Conservation (phyloP, 768 basidiomycete genomes). For the Multifurca ochricompacta region DNA sequence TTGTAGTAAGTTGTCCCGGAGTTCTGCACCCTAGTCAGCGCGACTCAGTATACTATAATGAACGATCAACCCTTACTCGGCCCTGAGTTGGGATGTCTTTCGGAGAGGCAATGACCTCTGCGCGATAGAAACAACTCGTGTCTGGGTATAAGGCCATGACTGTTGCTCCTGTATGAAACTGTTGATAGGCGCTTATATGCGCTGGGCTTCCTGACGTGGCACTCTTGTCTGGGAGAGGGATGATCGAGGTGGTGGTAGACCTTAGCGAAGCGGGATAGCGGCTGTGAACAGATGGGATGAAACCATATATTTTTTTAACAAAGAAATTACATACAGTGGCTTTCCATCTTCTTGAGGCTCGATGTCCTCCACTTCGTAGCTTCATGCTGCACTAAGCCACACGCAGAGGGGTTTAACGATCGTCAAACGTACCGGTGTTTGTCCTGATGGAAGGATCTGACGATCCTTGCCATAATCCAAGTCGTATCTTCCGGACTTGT, state of each 20-base stretch:
- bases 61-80: slow-evolving; percentile 30
- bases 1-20: slow-evolving; percentile 51
- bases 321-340: slow-evolving; percentile 28
- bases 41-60: slow-evolving; percentile 26
- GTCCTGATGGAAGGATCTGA: slow-evolving; percentile 59
- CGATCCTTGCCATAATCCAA: slow-evolving; percentile 79
- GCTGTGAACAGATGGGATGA: slow-evolving; percentile 28
- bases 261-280: slow-evolving; percentile 63
- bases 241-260: slow-evolving; percentile 37
- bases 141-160: slow-evolving; percentile 89
- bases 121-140: slow-evolving; percentile 86
- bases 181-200: slow-evolving; percentile 62
- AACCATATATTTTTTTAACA: neutral
- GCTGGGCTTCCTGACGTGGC: slow-evolving; percentile 49
- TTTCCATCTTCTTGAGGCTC: slow-evolving; percentile 78
- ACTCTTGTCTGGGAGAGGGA: slow-evolving; percentile 71
- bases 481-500: slow-evolving; percentile 41
- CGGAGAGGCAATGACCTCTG: slow-evolving; percentile 71
- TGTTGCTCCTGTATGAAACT: slow-evolving; percentile 60
- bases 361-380: slow-evolving; percentile 81
- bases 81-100: slow-evolving; percentile 32
- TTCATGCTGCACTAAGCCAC: slow-evolving; percentile 24
- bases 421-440: slow-evolving; percentile 50
- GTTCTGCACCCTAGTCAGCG: slow-evolving; percentile 17
- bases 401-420: neutral